Percentiles rank a stretch among this genome's conserved stretches.
Conservation (phyloP, 495 filamentous ascomycete species). For the Cercophora samala region DNA sequence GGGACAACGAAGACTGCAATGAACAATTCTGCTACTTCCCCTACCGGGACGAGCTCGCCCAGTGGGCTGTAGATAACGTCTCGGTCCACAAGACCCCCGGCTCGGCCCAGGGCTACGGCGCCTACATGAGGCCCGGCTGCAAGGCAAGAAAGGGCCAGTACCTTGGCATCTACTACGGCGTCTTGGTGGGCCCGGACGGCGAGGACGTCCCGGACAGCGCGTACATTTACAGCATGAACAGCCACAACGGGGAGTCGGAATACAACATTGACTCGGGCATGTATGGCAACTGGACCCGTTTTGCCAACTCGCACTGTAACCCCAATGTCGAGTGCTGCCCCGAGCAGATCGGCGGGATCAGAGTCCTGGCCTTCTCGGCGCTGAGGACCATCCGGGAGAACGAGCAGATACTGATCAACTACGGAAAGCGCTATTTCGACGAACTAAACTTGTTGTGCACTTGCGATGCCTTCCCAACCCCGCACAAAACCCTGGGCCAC, state of each 20-base stretch:
- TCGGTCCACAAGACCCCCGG: not conserved
- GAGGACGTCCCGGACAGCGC: not conserved
- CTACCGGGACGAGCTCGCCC: not conserved
- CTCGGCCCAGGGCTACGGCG: not conserved
- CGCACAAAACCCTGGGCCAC: not conserved
- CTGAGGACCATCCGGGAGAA: not conserved
- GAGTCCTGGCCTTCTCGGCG: slow-evolving; percentile 17
- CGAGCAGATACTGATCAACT: slow-evolving; percentile 24
- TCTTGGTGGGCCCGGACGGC: not conserved
- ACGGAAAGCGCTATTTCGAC: slow-evolving; percentile 25
- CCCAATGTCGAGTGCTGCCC: slow-evolving; percentile 15
- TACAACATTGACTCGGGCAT: slow-evolving; percentile 11
- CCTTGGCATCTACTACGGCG: not conserved
- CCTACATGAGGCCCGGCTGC: not conserved
- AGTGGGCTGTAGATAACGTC: not conserved
- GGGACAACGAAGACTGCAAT: not conserved
- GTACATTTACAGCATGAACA: not conserved
- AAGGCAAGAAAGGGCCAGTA: not conserved
- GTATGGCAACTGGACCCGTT: slow-evolving; percentile 31
- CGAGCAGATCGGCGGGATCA: slow-evolving; percentile 15
- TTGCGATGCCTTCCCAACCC: not conserved
- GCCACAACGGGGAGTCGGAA: not conserved
- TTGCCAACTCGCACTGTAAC: slow-evolving; percentile 26
- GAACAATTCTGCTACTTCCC: not conserved
- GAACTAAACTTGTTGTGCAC: not conserved